These are phyloP conservation scores for Fibroporia radiculosa DNA, from an alignment of 768 basidiomycete species.

Conservation along the genomic window DNA sequence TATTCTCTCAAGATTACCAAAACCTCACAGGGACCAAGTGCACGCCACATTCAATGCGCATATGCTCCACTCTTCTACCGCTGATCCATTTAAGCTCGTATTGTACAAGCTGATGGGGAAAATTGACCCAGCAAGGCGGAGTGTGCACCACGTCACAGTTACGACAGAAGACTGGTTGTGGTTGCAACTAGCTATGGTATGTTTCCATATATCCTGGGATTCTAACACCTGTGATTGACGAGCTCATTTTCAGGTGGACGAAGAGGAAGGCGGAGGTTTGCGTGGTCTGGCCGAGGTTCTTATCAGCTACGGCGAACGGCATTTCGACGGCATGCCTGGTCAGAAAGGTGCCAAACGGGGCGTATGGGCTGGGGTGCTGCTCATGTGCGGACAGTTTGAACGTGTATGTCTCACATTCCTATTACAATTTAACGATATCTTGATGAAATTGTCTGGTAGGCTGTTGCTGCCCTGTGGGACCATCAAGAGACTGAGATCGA, in stretches of 20 bases:
- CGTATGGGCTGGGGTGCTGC: slow-evolving; percentile 74
- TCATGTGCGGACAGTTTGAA: slow-evolving; percentile 94
- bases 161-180: slow-evolving; percentile 99
- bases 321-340: slow-evolving; percentile 64
- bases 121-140: slow-evolving; percentile 74
- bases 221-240: too few species aligned
- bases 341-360: slow-evolving; percentile 55
- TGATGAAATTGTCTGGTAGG: slow-evolving; percentile 35
- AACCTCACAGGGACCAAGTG: slow-evolving; percentile 71
- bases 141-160: slow-evolving; percentile 74
- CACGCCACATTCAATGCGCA: slow-evolving; percentile 77
- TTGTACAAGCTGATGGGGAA: slow-evolving; percentile 94
- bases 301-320: slow-evolving; percentile 71
- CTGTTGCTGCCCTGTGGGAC: slow-evolving; percentile 85
- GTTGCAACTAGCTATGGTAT: slow-evolving; percentile 87
- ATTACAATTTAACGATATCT: background rate
- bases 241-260: slow-evolving; percentile 51
- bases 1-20: slow-evolving; percentile 44
- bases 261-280: slow-evolving; percentile 74
- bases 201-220: slow-evolving; percentile 7
- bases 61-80: slow-evolving; percentile 80
- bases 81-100: slow-evolving; percentile 94
- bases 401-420: slow-evolving; percentile 40
- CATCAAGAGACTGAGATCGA: slow-evolving; percentile 84
- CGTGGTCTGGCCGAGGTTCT: slow-evolving; percentile 68